These are phyloP conservation scores for Garcia nutans DNA, from an alignment of 345 rosid species.

Conservation along the genomic window DNA sequence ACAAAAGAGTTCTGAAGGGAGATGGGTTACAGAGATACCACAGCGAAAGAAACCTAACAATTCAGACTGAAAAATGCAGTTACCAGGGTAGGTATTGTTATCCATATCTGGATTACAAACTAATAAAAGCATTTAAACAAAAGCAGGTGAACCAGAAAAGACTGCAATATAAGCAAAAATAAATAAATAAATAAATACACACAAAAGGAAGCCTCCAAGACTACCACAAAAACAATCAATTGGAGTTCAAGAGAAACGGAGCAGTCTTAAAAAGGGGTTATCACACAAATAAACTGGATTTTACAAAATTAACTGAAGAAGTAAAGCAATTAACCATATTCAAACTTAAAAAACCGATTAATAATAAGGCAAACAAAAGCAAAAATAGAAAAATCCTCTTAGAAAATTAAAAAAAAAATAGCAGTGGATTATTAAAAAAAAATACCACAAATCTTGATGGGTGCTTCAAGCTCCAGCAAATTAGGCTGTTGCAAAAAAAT, in stretches of 20 bases:
- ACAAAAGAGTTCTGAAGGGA: too few relatives aligned
- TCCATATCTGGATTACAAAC: too few relatives aligned
- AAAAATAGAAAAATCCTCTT: neutral
- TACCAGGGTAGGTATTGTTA: too few relatives aligned
- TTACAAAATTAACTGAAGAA: neutral
- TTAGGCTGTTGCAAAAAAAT: slow-evolving; percentile 69
- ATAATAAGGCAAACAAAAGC: neutral
- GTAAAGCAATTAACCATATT: neutral
- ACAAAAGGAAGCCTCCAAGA: neutral
- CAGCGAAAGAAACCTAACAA: too few relatives aligned
- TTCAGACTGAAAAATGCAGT: too few relatives aligned
- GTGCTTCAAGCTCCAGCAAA: slow-evolving; percentile 71
- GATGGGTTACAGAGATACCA: too few relatives aligned
- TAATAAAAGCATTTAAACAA: neutral
- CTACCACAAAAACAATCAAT: neutral
- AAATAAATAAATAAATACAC: neutral
- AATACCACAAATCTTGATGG: slow-evolving; percentile 79
- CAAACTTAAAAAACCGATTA: neutral
- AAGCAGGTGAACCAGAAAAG: neutral
- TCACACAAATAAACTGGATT: neutral
- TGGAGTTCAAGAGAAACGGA: neutral
- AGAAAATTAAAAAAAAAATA: neutral
- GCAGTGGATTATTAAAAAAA: neutral
- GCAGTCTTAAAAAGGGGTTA: neutral
- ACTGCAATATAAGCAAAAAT: neutral